phyloP scores from a whole-genome alignment of 2,329 filamentous ascomycete genomes.

The Aureobasidium sp. region DNA sequence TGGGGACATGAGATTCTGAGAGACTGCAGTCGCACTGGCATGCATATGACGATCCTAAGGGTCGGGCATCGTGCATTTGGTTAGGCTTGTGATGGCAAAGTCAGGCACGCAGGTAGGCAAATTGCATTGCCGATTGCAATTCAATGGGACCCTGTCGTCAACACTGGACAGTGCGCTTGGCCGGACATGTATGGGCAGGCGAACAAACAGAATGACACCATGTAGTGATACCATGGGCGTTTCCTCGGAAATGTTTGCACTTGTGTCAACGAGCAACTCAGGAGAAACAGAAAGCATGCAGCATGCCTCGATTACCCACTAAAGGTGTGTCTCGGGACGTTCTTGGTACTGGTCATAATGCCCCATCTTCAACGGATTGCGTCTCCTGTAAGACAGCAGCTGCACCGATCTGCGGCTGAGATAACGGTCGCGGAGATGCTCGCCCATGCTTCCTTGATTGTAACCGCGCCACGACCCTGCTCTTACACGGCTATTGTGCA shows the following conservation, averaged over 20 bases:
- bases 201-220: neutral
- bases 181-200: neutral
- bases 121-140: neutral
- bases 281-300: neutral
- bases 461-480: neutral
- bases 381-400: neutral
- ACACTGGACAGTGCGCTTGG: neutral
- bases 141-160: neutral
- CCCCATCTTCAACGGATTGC: neutral
- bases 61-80: neutral
- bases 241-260: neutral
- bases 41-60: neutral
- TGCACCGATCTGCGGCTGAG: neutral
- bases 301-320: neutral
- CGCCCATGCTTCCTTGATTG: neutral
- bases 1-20: neutral
- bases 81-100: neutral
- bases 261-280: neutral
- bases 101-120: neutral
- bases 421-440: slow-evolving; percentile 1
- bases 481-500: neutral
- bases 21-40: neutral
- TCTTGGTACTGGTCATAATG: neutral
- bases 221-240: neutral
- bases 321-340: neutral